A percentile compares a stretch with the other conserved stretches of the same genome.
Conservation (phyloP, 2,329 filamentous ascomycete genomes). For the Penicillium sp. region DNA sequence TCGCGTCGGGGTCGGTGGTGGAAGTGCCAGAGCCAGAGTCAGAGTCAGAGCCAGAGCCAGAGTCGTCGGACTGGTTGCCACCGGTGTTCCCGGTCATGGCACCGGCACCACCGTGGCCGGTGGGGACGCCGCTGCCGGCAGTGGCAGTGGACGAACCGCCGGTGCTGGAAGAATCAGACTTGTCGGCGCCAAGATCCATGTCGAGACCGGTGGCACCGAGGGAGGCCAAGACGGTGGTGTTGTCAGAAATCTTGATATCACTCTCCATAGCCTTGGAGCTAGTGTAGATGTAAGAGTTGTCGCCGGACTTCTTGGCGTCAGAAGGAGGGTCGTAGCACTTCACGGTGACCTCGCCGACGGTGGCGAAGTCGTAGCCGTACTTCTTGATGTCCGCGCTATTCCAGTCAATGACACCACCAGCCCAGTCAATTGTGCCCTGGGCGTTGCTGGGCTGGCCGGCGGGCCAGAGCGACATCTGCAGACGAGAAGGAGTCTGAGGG, state of each 20-base stretch:
- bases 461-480: conserved; percentile 95
- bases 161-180: conserved; percentile 6
- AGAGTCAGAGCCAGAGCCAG: conserved; percentile 10
- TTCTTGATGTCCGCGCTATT: conserved; percentile 71
- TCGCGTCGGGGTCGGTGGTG: conserved; percentile 12
- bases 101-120: conserved; percentile 32
- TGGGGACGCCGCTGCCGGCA: conserved; percentile 31
- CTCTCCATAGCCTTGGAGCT: conserved; percentile 64
- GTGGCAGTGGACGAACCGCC: conserved; percentile 11
- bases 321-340: conserved; percentile 82
- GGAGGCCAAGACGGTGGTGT: conserved; percentile 71
- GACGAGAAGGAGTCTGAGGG: conserved; percentile 84
- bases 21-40: conserved; percentile 24
- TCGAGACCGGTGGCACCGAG: conserved; percentile 77
- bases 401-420: conserved; percentile 89
- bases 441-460: conserved; percentile 76
- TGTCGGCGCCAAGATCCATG: conserved; percentile 46
- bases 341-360: conserved; percentile 71
- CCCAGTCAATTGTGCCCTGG: conserved; percentile 83
- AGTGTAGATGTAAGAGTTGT: conserved; percentile 71
- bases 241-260: conserved; percentile 71
- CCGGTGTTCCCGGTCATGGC: conserved; percentile 21
- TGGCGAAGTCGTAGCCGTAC: conserved; percentile 84
- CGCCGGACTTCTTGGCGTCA: conserved; percentile 58
- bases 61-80: not conserved